Conservation (phyloP, 2,329 filamentous ascomycete species). For the Aspergillus amoenus region DNA sequence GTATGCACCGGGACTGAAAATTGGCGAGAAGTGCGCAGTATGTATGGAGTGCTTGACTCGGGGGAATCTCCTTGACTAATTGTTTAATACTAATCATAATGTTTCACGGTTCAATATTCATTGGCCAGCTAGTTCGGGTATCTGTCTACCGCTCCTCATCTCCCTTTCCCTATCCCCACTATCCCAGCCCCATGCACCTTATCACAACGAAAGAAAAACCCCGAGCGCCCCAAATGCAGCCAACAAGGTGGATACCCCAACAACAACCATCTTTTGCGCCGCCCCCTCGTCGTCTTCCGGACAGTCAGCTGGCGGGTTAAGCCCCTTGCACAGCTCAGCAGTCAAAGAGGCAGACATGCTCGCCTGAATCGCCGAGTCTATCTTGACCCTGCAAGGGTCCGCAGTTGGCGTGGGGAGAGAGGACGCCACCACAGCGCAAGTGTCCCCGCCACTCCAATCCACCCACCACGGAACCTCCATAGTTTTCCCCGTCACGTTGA, state of each 20-base stretch:
- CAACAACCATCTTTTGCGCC: not conserved
- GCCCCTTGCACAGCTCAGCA: not conserved
- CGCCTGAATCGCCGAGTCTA: not conserved
- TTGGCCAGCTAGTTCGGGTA: no score
- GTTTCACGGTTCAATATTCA: no score
- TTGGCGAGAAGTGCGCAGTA: no score
- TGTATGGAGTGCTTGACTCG: no score
- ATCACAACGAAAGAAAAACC: no score
- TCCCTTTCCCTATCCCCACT: no score
- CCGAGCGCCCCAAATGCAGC: no score
- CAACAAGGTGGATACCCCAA: not conserved
- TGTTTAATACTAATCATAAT: no score
- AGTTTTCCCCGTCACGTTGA: slow-evolving; percentile 9
- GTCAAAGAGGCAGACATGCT: slow-evolving; percentile 2
- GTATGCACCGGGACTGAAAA: no score
- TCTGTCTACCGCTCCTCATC: no score
- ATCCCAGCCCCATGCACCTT: no score
- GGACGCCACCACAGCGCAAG: not conserved
- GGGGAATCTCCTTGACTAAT: no score
- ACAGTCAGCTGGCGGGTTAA: slow-evolving; percentile 4
- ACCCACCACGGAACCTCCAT: not conserved
- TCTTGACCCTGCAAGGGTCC: slow-evolving; percentile 6
- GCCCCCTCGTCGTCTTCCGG: not conserved
- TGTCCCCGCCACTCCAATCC: not conserved
- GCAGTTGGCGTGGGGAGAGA: not conserved